A percentile compares a stretch with the other conserved stretches of the same genome.
Conservation (phyloP, 2,329 filamentous ascomycete genomes). For the Colletotrichum sp. region DNA sequence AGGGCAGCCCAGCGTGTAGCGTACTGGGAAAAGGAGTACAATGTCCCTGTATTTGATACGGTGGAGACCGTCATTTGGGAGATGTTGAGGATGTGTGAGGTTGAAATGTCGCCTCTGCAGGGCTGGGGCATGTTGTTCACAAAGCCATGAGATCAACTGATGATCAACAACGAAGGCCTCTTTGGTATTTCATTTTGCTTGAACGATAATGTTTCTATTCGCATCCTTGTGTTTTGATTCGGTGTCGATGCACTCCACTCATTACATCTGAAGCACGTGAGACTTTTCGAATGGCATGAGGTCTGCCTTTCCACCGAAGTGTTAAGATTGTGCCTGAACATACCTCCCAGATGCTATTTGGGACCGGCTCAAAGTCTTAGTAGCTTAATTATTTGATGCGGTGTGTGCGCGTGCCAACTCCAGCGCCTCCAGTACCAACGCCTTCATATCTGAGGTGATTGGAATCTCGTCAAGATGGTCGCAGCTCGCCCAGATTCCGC, state of each 20-base stretch:
- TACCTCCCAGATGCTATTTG: not conserved
- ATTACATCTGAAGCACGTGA: not conserved
- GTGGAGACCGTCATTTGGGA: conserved; percentile 47
- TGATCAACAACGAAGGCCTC: not conserved
- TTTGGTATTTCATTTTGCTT: not conserved
- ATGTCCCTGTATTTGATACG: conserved; percentile 43
- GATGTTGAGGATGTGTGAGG: conserved; percentile 36
- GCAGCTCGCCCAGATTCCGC: not conserved
- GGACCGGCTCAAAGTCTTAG: not conserved
- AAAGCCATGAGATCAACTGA: not conserved
- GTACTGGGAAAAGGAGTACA: conserved; percentile 40
- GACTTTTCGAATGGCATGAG: not conserved
- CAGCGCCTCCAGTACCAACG: not conserved
- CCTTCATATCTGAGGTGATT: not conserved
- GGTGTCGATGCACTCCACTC: not conserved
- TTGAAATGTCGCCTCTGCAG: conserved; percentile 31
- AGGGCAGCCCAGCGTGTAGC: conserved; percentile 40
- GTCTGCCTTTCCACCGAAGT: not conserved
- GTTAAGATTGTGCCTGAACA: not conserved
- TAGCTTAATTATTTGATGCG: not conserved
- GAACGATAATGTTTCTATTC: not conserved
- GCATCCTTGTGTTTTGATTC: not conserved
- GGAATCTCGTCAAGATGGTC: not conserved
- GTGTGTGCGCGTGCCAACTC: not conserved
- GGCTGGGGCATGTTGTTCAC: conserved; percentile 41